phyloP scores from a whole-genome alignment of 495 filamentous ascomycete genomes.

The Penicillium paradoxum region DNA sequence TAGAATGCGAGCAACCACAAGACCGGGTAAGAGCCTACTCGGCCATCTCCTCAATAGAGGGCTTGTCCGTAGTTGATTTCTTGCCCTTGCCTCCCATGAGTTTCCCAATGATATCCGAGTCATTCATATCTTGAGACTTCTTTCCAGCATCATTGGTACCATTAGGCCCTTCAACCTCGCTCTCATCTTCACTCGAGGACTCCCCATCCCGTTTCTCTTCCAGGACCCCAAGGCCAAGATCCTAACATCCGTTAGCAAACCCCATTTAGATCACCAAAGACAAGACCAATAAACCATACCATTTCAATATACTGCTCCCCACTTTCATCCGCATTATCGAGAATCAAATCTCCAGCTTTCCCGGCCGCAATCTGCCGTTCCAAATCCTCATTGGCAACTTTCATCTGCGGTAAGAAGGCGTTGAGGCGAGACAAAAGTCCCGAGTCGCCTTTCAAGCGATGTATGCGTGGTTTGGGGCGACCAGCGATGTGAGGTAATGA shows the following conservation, averaged over 20 bases:
- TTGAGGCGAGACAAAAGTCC: conserved; percentile 38
- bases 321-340: conserved; percentile 35
- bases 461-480: conserved; percentile 36
- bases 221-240: conserved; percentile 50
- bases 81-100: conserved; percentile 39
- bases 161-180: conserved; percentile 10
- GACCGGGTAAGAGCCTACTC: conserved; percentile 11
- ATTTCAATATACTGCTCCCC: conserved; percentile 49
- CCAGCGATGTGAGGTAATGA: conserved; percentile 29
- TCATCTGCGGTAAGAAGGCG: conserved; percentile 45
- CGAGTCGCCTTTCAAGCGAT: conserved; percentile 22
- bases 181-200: conserved; percentile 14
- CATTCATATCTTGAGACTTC: conserved; percentile 12
- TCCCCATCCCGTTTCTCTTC: conserved; percentile 38
- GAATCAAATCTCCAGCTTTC: conserved; percentile 23
- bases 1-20: neutral
- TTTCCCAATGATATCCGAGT: conserved; percentile 36
- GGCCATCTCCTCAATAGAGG: conserved; percentile 40
- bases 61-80: conserved; percentile 29
- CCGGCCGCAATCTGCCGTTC: conserved; percentile 39
- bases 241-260: conserved; percentile 22
- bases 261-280: neutral
- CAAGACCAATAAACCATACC: conserved; percentile 24
- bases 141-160: conserved; percentile 1
- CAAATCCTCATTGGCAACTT: conserved; percentile 45